Conservation (phyloP, 2,329 filamentous ascomycete genomes). For the Trematosphaeria pertusa region DNA sequence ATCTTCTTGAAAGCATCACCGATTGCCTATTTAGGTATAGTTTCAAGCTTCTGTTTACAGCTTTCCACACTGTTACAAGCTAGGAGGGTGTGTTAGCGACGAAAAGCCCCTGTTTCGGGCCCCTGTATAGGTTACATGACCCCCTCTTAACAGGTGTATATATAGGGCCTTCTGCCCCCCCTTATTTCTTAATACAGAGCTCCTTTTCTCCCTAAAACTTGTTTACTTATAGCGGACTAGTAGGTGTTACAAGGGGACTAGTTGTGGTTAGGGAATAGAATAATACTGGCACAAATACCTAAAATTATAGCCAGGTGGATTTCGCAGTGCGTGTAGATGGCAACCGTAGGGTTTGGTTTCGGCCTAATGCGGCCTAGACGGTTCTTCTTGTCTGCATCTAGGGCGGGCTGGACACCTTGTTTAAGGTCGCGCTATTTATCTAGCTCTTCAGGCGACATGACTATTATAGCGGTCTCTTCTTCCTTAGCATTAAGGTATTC, state of each 20-base stretch:
- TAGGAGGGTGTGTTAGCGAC: no score
- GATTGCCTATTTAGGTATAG: no score
- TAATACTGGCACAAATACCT: slow-evolving; percentile 98
- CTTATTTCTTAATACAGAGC: no score
- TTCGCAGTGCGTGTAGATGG: slow-evolving; percentile 97
- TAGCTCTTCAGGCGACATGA: slow-evolving; percentile 96
- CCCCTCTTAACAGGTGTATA: no score
- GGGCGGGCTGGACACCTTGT: slow-evolving; percentile 49
- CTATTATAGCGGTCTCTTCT: slow-evolving; percentile 98
- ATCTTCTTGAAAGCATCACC: no score
- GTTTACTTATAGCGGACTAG: slow-evolving; percentile 99
- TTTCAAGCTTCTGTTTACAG: no score
- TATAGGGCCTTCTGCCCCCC: no score
- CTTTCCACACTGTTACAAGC: no score
- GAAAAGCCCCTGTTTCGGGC: no score
- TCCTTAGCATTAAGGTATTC: slow-evolving; percentile 98
- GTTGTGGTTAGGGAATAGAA: slow-evolving; percentile 99
- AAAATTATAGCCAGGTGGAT: slow-evolving; percentile 99
- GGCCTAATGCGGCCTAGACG: slow-evolving; percentile 88
- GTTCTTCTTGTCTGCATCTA: slow-evolving; percentile 69
- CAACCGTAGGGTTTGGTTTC: slow-evolving; percentile 82
- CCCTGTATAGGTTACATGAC: no score
- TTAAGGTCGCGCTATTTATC: slow-evolving; percentile 62
- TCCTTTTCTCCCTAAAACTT: no score
- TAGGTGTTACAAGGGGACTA: slow-evolving; percentile 99